These are phyloP conservation scores for Diaporthe batatas DNA, from an alignment of 2,329 filamentous ascomycete species.

Conservation along the genomic window DNA sequence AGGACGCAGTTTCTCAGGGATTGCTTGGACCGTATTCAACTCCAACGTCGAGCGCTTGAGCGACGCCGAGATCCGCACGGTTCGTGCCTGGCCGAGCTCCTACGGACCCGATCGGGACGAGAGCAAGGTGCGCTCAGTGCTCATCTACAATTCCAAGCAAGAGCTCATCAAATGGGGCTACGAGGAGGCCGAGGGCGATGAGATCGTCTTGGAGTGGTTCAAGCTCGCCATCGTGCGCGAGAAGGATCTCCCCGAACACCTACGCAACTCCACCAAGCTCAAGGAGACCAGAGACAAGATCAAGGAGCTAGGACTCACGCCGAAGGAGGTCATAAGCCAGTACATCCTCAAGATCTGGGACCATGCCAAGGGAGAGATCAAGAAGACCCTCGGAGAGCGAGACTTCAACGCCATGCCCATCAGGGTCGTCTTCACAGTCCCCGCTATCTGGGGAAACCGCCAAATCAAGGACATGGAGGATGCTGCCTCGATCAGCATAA, in stretches of 20 bases:
- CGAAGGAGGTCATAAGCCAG: not conserved
- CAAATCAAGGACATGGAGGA: not conserved
- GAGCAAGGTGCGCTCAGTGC: not conserved
- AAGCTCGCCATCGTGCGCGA: not conserved
- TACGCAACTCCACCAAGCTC: not conserved
- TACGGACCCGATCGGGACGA: not conserved
- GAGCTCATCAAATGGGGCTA: not conserved
- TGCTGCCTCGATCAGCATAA: not conserved
- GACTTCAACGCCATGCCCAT: not conserved
- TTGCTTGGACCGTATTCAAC: not conserved
- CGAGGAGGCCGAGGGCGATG: not conserved
- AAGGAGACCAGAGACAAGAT: not conserved
- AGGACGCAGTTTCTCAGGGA: not conserved
- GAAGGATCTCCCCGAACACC: not conserved
- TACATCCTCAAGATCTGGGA: not conserved
- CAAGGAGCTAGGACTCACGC: not conserved
- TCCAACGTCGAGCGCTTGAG: not conserved
- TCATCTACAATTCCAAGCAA: not conserved
- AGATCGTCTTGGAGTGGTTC: not conserved
- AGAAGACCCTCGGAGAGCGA: rapidly evolving
- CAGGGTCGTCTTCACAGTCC: constrained; percentile 2
- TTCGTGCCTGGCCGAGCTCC: not conserved
- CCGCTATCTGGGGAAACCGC: not conserved
- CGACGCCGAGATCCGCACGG: not conserved
- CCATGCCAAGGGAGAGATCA: not conserved